phyloP scores from a whole-genome alignment of 2,329 filamentous ascomycete genomes.

The Huntiella decipiens region DNA sequence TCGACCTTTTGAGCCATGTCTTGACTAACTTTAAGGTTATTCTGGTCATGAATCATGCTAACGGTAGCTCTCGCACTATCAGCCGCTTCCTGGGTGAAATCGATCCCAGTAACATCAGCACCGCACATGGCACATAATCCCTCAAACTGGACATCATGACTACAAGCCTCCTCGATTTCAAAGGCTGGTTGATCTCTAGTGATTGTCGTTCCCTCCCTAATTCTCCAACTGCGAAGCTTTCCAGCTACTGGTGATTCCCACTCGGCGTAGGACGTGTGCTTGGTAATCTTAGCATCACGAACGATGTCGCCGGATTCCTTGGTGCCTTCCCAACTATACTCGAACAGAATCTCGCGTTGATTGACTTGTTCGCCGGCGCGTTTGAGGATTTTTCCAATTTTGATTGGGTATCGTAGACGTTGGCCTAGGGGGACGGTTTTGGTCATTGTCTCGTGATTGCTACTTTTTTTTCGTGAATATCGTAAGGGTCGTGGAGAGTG shows the following conservation, averaged over 20 bases:
- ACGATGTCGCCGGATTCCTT: constrained; percentile 54
- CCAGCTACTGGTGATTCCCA: constrained; percentile 78
- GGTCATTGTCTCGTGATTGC: constrained; percentile 18
- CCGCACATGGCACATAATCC: constrained; percentile 85
- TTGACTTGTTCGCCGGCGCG: constrained; percentile 54
- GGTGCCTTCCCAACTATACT: constrained; percentile 70
- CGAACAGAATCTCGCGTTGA: constrained; percentile 60
- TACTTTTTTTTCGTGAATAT: not conserved
- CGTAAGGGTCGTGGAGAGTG: not conserved
- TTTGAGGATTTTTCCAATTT: constrained; percentile 69
- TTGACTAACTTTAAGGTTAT: constrained; percentile 65
- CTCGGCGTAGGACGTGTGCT: constrained; percentile 51
- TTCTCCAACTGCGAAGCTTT: constrained; percentile 55
- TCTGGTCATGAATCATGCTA: constrained; percentile 88
- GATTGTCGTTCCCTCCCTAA: constrained; percentile 48
- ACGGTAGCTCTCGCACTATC: constrained; percentile 79
- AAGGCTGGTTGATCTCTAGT: constrained; percentile 38
- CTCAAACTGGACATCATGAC: constrained; percentile 77
- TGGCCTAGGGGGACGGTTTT: constrained; percentile 34
- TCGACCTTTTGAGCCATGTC: constrained; percentile 66
- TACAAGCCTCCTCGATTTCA: constrained; percentile 76
- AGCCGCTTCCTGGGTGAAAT: constrained; percentile 61
- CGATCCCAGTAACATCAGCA: constrained; percentile 84
- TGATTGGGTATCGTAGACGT: constrained; percentile 79
- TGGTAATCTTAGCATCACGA: constrained; percentile 40